Evolutionary conservation across 768 basidiomycete species (phyloP).

Genomic region (Mycena polygramma): DNA sequence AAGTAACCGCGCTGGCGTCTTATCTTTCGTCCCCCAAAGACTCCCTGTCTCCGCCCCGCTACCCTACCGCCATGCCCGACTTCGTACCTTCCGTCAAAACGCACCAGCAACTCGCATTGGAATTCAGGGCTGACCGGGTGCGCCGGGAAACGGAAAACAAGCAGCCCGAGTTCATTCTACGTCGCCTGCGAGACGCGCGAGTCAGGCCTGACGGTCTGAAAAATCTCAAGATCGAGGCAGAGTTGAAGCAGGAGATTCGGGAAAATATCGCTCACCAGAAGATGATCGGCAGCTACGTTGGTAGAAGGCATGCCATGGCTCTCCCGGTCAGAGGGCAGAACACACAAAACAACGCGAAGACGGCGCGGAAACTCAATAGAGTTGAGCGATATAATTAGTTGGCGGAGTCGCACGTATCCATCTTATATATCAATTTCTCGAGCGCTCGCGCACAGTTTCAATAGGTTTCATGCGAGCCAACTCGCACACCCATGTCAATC

Average conservation of each 20-base stretch:
- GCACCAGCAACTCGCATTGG: conserved; percentile 55
- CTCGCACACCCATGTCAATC: too few species aligned
- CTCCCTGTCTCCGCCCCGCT: conserved; percentile 71
- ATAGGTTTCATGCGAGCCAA: too few species aligned
- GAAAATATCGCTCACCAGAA: conserved; percentile 95
- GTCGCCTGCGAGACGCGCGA: conserved; percentile 35
- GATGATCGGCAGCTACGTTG: conserved; percentile 95
- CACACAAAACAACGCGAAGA: conserved; percentile 91
- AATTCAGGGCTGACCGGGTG: conserved; percentile 50
- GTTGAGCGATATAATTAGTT: conserved; percentile 68
- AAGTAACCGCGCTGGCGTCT: conserved; percentile 92
- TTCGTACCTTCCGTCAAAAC: conserved; percentile 63
- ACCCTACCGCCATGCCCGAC: conserved; percentile 72
- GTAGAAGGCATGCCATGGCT: conserved; percentile 92
- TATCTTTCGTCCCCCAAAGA: conserved; percentile 93
- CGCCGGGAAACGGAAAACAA: conserved; percentile 50
- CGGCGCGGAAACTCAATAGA: conserved; percentile 91
- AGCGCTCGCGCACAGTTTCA: neutral
- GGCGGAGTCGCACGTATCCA: neutral
- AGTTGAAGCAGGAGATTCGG: conserved; percentile 83
- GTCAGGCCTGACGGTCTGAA: conserved; percentile 71
- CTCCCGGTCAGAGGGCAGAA: conserved; percentile 96
- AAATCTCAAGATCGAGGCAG: conserved; percentile 87
- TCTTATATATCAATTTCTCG: neutral
- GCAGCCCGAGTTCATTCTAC: conserved; percentile 37